phyloP scores from a whole-genome alignment of 1,139 yeast species.

The Hanseniaspora gamundiae region DNA sequence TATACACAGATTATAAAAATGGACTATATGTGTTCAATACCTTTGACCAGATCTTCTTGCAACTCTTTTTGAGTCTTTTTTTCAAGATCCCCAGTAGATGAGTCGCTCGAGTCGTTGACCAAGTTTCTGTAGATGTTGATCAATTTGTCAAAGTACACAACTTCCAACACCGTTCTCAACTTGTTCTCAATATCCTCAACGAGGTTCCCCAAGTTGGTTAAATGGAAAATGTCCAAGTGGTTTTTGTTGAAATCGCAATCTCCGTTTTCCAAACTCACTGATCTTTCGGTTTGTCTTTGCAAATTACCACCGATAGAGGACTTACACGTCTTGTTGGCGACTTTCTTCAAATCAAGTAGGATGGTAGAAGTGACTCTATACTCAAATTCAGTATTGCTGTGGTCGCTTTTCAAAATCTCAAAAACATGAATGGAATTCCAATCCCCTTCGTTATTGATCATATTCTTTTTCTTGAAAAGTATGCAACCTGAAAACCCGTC shows the following conservation, averaged over 20 bases:
- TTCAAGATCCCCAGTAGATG: conserved; percentile 6
- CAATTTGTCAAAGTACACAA: conserved; percentile 91
- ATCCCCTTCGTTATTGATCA: conserved; percentile 36
- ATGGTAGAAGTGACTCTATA: conserved; percentile 84
- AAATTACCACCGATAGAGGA: conserved; percentile 69
- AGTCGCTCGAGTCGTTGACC: conserved; percentile 12
- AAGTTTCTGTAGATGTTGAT: conserved; percentile 46
- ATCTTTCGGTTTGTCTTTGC: conserved; percentile 64
- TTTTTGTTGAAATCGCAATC: conserved; percentile 29
- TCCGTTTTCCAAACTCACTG: conserved; percentile 27
- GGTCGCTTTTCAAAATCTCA: conserved; percentile 45
- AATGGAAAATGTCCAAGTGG: conserved; percentile 35
- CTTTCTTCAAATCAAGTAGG: conserved; percentile 50
- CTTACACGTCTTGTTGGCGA: conserved; percentile 13
- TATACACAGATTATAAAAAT: too few relatives aligned
- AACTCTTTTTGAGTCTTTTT: conserved; percentile 14
- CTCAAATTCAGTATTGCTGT: conserved; percentile 28
- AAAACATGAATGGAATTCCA: conserved; percentile 95
- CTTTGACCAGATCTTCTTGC: conserved; percentile 22
- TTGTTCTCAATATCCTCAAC: conserved; percentile 85
- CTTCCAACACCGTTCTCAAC: conserved; percentile 77
- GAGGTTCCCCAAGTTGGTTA: conserved; percentile 73
- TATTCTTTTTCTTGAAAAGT: conserved; percentile 56
- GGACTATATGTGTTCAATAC: too few relatives aligned
- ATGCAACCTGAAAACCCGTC: conserved; percentile 81